Conservation (phyloP, 306 rosid species). For the Rosa lucieae region DNA sequence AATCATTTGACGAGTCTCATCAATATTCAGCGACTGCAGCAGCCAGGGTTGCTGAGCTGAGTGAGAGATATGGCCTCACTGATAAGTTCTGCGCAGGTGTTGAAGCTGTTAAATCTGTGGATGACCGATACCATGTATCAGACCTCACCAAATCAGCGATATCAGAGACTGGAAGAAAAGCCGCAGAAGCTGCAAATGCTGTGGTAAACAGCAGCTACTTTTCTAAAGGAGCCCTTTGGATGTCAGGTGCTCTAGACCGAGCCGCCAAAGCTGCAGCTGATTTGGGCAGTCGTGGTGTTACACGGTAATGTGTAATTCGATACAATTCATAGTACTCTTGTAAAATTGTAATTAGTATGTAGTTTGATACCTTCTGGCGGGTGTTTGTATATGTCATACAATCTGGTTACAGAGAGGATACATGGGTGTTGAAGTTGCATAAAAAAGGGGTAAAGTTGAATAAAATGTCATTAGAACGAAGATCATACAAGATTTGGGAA, state of each 20-base stretch:
- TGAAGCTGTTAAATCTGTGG: constrained; percentile 53
- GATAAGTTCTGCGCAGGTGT: constrained; percentile 66
- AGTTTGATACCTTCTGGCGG: background rate
- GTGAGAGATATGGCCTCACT: constrained; percentile 65
- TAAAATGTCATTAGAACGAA: too few species aligned
- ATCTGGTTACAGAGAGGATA: background rate
- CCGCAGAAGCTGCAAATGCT: constrained; percentile 61
- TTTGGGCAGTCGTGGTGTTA: constrained; percentile 51
- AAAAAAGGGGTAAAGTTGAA: too few species aligned
- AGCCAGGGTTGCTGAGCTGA: constrained; percentile 71
- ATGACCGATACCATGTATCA: constrained; percentile 68
- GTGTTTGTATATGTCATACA: background rate
- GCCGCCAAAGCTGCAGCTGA: constrained; percentile 75
- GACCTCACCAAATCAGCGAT: constrained; percentile 66
- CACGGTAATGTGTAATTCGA: constrained; percentile 33
- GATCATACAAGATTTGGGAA: background rate
- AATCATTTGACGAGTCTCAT: constrained; percentile 69
- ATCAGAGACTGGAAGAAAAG: constrained; percentile 75
- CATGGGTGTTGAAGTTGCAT: too few species aligned
- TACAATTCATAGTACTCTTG: background rate
- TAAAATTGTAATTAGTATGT: background rate
- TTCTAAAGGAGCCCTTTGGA: constrained; percentile 80
- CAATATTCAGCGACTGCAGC: constrained; percentile 70
- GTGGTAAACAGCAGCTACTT: constrained; percentile 76
- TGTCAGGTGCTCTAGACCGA: constrained; percentile 61